These are phyloP conservation scores for Fibroporia radiculosa DNA, from an alignment of 768 basidiomycete genomes.

Conservation along the genomic window DNA sequence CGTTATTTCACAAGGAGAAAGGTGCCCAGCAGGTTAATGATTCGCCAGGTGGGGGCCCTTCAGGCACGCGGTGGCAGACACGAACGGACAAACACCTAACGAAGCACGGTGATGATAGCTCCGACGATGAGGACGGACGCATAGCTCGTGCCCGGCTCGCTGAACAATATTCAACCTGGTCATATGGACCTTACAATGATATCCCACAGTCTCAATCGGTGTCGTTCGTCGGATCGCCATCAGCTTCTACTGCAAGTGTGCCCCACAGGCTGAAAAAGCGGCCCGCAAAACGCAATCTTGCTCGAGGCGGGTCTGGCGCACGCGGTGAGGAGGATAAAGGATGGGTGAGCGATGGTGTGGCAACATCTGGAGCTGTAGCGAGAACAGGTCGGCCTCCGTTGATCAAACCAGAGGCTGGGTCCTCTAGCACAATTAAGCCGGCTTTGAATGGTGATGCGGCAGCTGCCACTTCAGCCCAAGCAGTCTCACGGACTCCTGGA, in stretches of 20 bases:
- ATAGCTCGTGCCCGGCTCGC: slow-evolving; percentile 3
- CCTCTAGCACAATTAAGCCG: slow-evolving; percentile 4
- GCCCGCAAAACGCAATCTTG: slow-evolving; percentile 13
- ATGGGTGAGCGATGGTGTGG: slow-evolving; percentile 19
- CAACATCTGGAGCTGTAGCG: slow-evolving; percentile 4
- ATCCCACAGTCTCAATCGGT: slow-evolving; percentile 2
- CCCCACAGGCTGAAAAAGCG: slow-evolving; percentile 15
- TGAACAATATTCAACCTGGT: background rate
- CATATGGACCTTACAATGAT: background rate
- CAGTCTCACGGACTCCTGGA: too few relatives aligned
- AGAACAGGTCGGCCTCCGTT: background rate
- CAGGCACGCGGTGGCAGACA: slow-evolving; percentile 25
- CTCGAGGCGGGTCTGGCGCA: slow-evolving; percentile 3
- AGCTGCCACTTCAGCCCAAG: background rate
- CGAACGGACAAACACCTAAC: slow-evolving; percentile 29
- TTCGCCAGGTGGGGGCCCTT: slow-evolving; percentile 2
- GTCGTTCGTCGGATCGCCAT: background rate
- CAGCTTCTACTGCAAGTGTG: background rate
- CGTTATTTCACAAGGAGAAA: slow-evolving; percentile 29
- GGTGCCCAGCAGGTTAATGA: slow-evolving; percentile 1
- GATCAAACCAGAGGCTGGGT: too few relatives aligned
- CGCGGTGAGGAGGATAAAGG: slow-evolving; percentile 14
- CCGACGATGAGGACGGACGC: slow-evolving; percentile 22
- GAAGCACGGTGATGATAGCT: slow-evolving; percentile 17
- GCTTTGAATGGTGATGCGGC: background rate